Evolutionary conservation across 768 basidiomycete genomes (phyloP), one percentile per base, ranked within the genome.

Genomic region (Psilocybe cubensis): DNA sequence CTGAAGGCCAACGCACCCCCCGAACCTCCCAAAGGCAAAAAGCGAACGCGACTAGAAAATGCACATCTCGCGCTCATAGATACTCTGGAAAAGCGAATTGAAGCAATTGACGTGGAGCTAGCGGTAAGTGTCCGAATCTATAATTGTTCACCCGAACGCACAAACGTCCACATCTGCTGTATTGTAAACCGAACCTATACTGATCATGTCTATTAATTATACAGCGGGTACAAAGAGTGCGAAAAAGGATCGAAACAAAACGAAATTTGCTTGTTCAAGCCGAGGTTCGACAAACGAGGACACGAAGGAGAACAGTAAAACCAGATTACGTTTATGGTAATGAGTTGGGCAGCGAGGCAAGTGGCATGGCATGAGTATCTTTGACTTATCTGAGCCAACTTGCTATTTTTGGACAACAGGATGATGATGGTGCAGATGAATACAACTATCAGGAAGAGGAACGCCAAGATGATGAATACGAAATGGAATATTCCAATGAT

Each of bases 271-370:
- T 87, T 61, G 89, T 86, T 18, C 90, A 92, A 69, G 85, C 88
- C 33, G 91, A 92, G 69, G 74, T 92, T 57, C 83, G 91, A 59
- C 85, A 87, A 71, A 93, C 91, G 24, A 82, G 92, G 58, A 93
- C 92, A 18, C 81, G 91, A 58, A 80, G 88, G 52, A 82, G 83
- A 72, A 85, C 87, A 2, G 82, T 82, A 41, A 85, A 83, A 60
- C 89, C 90, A 45, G 89, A 92, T 76, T 94, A 94, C 72, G 90
- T 90, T 50, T 92, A 93, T 71, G 79, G 81, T 65, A 82, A 87
- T 63, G 79, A 80, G 56, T 74, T 78, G 62, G 84, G 83, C 56
- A 88, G 85, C 63, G 91, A 89, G 72, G 88, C 77, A 78, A 75
- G 84, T 75, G 45, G 40, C 60, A 47, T 63, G 61, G 28, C 44